Conservation (phyloP, 345 rosid genomes). For the Atalantia buxifolia region DNA sequence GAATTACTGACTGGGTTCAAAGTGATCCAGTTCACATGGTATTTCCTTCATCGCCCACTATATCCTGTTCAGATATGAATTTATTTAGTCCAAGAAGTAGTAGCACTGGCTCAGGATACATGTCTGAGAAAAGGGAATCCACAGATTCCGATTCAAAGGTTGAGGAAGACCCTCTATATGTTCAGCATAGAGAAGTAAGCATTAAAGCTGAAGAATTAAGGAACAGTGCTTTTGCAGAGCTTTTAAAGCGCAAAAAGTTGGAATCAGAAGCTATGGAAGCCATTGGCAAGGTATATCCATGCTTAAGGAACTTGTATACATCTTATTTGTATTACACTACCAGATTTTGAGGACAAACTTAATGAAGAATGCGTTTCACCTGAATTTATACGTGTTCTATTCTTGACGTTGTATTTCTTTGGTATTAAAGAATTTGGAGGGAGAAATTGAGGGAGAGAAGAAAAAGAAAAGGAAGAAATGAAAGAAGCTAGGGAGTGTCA, state of each 20-base stretch:
- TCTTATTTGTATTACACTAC: neutral
- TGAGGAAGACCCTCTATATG: slow-evolving; percentile 31
- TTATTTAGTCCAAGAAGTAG: slow-evolving; percentile 26
- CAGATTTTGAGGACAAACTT: neutral
- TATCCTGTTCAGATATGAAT: slow-evolving; percentile 21
- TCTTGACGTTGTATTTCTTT: neutral
- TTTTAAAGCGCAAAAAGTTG: slow-evolving; percentile 27
- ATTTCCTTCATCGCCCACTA: slow-evolving; percentile 5
- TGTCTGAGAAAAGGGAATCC: slow-evolving; percentile 30
- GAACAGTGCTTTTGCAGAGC: slow-evolving; percentile 30
- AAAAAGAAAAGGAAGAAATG: neutral
- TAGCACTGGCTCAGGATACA: slow-evolving; percentile 22
- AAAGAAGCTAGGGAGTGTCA: neutral
- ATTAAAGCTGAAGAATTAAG: slow-evolving; percentile 34
- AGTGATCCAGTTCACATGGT: slow-evolving; percentile 22
- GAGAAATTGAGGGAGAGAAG: neutral
- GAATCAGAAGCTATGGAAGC: slow-evolving; percentile 49
- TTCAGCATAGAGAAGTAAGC: slow-evolving; percentile 27
- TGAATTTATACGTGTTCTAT: neutral
- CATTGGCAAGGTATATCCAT: slow-evolving; percentile 42
- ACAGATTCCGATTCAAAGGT: slow-evolving; percentile 32
- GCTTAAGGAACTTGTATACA: neutral
- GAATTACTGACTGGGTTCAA: slow-evolving; percentile 24
- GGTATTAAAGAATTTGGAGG: neutral
- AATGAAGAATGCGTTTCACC: neutral